These are phyloP conservation scores for Auxenochlorella pyrenoidosa DNA, from an alignment of 139 green algal genomes.

Conservation along the genomic window DNA sequence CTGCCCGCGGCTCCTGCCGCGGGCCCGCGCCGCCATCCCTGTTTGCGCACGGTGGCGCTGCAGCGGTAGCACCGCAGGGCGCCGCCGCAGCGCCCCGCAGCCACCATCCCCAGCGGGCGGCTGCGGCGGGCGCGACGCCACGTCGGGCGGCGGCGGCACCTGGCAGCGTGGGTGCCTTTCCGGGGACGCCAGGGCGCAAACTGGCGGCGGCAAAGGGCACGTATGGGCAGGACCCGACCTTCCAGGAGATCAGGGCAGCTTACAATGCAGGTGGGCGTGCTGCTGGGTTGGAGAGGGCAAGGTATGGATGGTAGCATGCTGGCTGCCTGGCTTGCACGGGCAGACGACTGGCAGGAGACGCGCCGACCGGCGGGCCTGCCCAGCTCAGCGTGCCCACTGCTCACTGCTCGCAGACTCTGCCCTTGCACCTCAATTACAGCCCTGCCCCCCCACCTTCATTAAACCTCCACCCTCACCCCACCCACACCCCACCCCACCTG, in stretches of 20 bases:
- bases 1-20: not conserved
- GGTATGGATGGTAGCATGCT: not conserved
- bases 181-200: not conserved
- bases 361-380: not conserved
- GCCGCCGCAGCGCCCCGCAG: not conserved
- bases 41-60: not conserved
- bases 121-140: not conserved
- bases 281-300: not conserved
- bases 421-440: not conserved
- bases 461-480: not conserved
- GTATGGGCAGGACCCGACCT: conserved; percentile 8
- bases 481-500: not conserved
- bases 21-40: not conserved
- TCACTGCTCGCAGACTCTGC: too few species aligned
- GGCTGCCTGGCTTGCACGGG: too few species aligned
- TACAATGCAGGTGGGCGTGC: conserved; percentile 22
- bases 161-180: not conserved
- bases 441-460: not conserved
- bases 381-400: not conserved
- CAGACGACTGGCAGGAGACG: too few species aligned
- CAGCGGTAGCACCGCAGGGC: not conserved
- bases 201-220: not conserved
- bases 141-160: not conserved
- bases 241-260: conserved; percentile 17
- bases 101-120: not conserved